A percentile compares a stretch with the other conserved stretches of the same genome.
These are phyloP conservation scores for Podaxis rugospora DNA, from an alignment of 768 basidiomycete species.

Conservation along the genomic window DNA sequence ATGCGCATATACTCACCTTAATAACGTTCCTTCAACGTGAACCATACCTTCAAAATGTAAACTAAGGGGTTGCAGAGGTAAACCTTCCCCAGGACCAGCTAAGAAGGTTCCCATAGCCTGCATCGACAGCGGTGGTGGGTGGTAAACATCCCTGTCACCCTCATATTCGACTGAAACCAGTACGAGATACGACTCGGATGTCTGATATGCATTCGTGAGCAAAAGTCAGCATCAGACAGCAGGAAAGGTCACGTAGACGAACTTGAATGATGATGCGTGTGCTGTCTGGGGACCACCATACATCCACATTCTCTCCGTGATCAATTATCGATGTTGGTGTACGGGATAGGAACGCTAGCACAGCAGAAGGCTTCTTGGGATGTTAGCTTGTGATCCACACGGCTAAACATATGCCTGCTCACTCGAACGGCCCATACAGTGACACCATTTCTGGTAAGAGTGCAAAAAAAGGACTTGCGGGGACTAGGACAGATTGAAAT, in stretches of 20 bases:
- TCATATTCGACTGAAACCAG: slow-evolving; percentile 62
- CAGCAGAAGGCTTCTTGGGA: slow-evolving; percentile 56
- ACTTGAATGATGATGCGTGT: slow-evolving; percentile 78
- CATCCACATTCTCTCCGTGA: slow-evolving; percentile 76
- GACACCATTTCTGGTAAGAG: slow-evolving; percentile 65
- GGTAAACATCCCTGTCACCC: slow-evolving; percentile 51
- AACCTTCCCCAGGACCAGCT: slow-evolving; percentile 76
- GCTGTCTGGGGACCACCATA: slow-evolving; percentile 83
- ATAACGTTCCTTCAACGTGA: slow-evolving; percentile 66
- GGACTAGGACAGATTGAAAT: slow-evolving; percentile 61
- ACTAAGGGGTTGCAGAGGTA: slow-evolving; percentile 61
- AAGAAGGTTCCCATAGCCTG: slow-evolving; percentile 65
- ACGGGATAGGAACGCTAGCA: slow-evolving; percentile 70
- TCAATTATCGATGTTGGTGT: slow-evolving; percentile 72
- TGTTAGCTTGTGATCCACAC: slow-evolving; percentile 2
- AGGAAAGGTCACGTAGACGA: slow-evolving; percentile 19
- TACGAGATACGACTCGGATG: slow-evolving; percentile 74
- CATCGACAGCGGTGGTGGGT: slow-evolving; percentile 45
- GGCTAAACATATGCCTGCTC: not conserved
- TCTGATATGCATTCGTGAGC: slow-evolving; percentile 41
- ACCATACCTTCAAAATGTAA: slow-evolving; percentile 81
- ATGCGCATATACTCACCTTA: slow-evolving; percentile 44
- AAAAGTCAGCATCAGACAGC: not conserved
- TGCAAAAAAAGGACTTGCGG: slow-evolving; percentile 74
- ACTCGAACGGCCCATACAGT: slow-evolving; percentile 80